Evolutionary conservation across 2,329 filamentous ascomycete genomes (phyloP).

Genomic region (Sporothrix humicola): DNA sequence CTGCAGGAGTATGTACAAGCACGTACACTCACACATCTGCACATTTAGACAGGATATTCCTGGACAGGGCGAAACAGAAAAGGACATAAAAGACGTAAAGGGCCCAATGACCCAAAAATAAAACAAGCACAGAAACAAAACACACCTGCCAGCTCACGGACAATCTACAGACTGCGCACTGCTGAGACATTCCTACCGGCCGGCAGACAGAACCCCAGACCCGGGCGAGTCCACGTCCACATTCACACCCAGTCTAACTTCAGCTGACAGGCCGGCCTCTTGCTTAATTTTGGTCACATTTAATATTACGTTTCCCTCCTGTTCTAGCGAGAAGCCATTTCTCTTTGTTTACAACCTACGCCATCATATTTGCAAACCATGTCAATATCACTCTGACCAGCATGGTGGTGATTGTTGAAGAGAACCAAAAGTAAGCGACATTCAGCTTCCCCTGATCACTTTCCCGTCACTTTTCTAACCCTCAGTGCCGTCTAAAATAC

Average conservation of each 20-base stretch:
- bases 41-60: slow-evolving; percentile 2
- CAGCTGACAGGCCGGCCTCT: not conserved
- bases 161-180: not conserved
- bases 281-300: not conserved
- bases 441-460: not conserved
- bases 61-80: not conserved
- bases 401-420: not conserved
- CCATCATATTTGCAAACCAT: not conserved
- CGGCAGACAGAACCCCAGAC: slow-evolving; percentile 1
- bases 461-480: not conserved
- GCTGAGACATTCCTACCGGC: not conserved
- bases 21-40: not conserved
- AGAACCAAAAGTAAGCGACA: not conserved
- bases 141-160: not conserved
- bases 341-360: not conserved
- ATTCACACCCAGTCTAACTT: no score
- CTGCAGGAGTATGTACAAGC: not conserved
- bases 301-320: not conserved
- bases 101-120: not conserved
- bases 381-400: not conserved
- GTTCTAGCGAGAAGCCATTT: no score
- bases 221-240: not conserved
- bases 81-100: no score
- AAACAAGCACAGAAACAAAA: not conserved
- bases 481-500: not conserved